These are phyloP conservation scores for Penicillium chermesinum DNA, from an alignment of 495 filamentous ascomycete species.

Conservation along the genomic window DNA sequence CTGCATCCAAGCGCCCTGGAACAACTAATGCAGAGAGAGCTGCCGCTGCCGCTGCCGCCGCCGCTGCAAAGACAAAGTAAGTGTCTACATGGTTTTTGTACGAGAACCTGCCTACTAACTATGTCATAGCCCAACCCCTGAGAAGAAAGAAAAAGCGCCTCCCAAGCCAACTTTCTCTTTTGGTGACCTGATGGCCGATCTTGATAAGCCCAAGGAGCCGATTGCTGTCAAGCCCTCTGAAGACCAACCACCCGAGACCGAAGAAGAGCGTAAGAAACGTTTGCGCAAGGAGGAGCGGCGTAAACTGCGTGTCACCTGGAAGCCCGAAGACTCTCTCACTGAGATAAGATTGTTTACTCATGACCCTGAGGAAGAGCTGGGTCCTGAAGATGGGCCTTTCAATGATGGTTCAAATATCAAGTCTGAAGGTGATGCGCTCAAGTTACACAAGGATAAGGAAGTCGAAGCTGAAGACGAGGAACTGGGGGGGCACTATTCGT, in stretches of 20 bases:
- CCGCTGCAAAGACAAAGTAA: conserved; percentile 42
- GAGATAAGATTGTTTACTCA: conserved; percentile 70
- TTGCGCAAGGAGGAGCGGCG: conserved; percentile 74
- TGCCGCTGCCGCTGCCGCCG: conserved; percentile 43
- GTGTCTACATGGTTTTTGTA: conserved; percentile 1
- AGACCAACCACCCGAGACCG: conserved; percentile 61
- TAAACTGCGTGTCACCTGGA: conserved; percentile 65
- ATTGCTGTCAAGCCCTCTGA: conserved; percentile 48
- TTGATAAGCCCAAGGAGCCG: conserved; percentile 59
- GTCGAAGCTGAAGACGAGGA: conserved; percentile 62
- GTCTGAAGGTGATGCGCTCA: conserved; percentile 76
- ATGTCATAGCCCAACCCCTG: conserved; percentile 22
- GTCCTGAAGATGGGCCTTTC: conserved; percentile 59
- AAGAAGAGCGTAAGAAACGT: conserved; percentile 66
- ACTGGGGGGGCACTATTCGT: conserved; percentile 42
- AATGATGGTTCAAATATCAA: conserved; percentile 67
- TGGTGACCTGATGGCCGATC: conserved; percentile 57
- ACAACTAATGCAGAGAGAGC: conserved; percentile 50
- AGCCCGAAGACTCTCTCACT: conserved; percentile 65
- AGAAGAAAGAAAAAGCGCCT: conserved; percentile 40
- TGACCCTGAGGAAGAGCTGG: conserved; percentile 74
- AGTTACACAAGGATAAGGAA: conserved; percentile 59
- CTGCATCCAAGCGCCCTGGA: conserved; percentile 57
- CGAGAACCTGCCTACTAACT: conserved; percentile 11
- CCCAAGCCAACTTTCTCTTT: conserved; percentile 49